Evolutionary conservation across 306 rosid species (phyloP).

Genomic region (Prunus fruticosa): DNA sequence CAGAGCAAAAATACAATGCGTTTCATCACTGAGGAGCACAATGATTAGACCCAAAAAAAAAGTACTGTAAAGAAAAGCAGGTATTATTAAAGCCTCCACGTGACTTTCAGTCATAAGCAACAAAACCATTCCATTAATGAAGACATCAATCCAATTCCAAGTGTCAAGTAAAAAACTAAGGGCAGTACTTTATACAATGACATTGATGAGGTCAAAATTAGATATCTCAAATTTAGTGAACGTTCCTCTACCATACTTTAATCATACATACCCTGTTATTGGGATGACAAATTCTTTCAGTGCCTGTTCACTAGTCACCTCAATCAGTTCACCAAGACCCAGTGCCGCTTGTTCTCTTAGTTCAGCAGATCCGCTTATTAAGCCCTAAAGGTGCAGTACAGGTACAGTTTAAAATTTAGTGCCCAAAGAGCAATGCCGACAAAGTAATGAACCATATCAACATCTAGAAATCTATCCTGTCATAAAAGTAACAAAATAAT

Average conservation of each 20-base stretch:
- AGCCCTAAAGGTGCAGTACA: conserved; percentile 50
- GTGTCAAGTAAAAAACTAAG: not conserved
- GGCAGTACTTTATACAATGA: not conserved
- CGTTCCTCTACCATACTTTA: not conserved
- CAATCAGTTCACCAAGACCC: conserved; percentile 96
- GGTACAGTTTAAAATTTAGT: conserved; percentile 16
- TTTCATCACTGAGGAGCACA: not conserved
- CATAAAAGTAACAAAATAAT: not conserved
- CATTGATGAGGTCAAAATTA: not conserved
- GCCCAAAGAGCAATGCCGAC: not conserved
- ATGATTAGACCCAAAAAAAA: not conserved
- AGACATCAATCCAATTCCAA: not conserved
- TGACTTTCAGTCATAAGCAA: not conserved
- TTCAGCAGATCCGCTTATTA: conserved; percentile 92
- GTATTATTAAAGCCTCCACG: not conserved
- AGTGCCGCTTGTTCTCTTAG: conserved; percentile 94
- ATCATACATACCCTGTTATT: conserved; percentile 75
- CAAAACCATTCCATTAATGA: not conserved
- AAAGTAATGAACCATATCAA: not conserved
- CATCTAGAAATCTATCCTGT: not conserved
- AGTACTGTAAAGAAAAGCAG: not conserved
- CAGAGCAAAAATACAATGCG: not conserved
- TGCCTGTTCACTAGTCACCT: conserved; percentile 86
- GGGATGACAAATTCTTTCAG: conserved; percentile 89
- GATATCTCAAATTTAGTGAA: not conserved